Evolutionary conservation across 2,329 filamentous ascomycete genomes (phyloP).

Genomic region (Incumbomyces lentus): DNA sequence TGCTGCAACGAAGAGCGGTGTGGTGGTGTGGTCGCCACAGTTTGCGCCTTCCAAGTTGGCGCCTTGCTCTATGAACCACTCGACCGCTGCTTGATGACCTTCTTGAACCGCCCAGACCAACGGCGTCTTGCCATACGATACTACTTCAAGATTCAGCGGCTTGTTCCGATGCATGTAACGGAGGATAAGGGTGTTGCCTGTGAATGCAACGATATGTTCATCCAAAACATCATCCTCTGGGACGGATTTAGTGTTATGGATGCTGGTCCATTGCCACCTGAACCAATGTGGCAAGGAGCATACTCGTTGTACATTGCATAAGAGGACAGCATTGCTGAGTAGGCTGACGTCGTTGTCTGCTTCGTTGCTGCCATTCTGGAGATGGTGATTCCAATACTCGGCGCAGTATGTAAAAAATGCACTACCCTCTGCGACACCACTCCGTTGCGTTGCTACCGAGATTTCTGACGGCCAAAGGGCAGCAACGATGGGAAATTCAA

Average conservation of each 20-base stretch:
- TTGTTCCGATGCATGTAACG: background rate
- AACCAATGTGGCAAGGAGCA: background rate
- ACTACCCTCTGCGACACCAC: background rate
- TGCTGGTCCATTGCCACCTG: background rate
- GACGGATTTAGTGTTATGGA: background rate
- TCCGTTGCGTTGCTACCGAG: background rate
- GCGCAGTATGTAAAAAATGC: background rate
- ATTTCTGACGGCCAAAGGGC: no score
- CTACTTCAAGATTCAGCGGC: background rate
- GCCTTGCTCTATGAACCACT: background rate
- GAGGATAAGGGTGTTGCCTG: background rate
- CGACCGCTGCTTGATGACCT: background rate
- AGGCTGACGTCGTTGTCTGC: background rate
- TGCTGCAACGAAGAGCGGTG: background rate
- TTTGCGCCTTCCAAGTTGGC: background rate
- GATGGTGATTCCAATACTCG: background rate
- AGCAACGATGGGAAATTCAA: background rate
- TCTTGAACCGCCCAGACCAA: background rate
- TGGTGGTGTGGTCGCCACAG: background rate
- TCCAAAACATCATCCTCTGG: background rate
- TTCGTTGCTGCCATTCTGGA: background rate
- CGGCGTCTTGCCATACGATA: background rate
- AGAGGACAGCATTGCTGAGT: background rate
- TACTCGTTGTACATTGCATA: background rate
- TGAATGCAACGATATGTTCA: background rate